Evolutionary conservation across 2,329 filamentous ascomycete genomes (phyloP).

Genomic region (Trichoderma pleuroti): DNA sequence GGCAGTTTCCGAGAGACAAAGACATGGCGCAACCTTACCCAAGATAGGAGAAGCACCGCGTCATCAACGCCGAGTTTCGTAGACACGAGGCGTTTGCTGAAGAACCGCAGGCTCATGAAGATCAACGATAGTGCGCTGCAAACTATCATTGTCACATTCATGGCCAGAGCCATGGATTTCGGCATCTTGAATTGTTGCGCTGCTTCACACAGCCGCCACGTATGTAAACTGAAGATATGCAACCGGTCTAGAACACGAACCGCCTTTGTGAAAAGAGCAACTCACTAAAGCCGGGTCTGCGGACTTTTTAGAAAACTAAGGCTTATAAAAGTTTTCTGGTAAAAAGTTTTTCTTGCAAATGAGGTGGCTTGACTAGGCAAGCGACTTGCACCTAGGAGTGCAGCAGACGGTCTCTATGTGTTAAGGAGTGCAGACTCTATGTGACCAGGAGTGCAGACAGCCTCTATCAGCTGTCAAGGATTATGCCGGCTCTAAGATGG

Average conservation of each 20-base stretch:
- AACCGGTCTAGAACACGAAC: background rate
- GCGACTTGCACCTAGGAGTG: too few species aligned
- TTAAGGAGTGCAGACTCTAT: too few species aligned
- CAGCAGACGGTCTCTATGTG: too few species aligned
- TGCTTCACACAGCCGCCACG: background rate
- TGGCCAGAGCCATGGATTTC: background rate
- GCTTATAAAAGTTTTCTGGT: background rate
- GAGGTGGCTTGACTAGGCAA: background rate
- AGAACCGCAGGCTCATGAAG: background rate
- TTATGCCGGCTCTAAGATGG: background rate
- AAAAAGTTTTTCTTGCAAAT: background rate
- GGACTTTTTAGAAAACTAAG: background rate
- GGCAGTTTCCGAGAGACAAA: background rate
- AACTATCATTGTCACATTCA: background rate
- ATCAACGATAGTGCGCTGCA: background rate
- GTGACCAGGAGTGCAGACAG: too few species aligned
- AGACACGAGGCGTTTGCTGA: background rate
- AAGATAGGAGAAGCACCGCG: background rate
- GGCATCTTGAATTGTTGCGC: background rate
- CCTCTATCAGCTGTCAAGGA: background rate
- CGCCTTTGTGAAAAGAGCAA: background rate
- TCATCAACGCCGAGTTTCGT: background rate
- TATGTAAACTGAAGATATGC: background rate
- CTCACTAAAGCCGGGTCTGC: background rate
- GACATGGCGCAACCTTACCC: background rate